phyloP scores from a whole-genome alignment of 2,329 filamentous ascomycete genomes.

The Penicillium expansum region DNA sequence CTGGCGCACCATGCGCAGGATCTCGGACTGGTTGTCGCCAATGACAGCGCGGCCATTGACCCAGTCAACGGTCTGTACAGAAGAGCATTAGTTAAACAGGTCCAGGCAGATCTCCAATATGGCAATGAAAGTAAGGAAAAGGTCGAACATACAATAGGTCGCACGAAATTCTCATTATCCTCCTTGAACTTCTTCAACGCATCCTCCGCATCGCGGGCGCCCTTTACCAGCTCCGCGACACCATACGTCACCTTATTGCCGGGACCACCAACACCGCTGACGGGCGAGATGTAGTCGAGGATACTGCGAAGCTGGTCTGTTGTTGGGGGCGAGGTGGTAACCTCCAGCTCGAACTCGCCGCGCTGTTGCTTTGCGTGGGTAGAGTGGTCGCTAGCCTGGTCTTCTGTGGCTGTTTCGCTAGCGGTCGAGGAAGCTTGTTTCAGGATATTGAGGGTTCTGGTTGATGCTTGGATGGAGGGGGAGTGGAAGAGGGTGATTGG shows the following conservation, averaged over 20 bases:
- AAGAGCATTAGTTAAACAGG: slow-evolving; percentile 20
- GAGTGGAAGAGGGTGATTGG: slow-evolving; percentile 96
- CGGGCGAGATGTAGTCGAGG: slow-evolving; percentile 65
- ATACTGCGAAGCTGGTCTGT: slow-evolving; percentile 79
- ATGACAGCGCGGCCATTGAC: slow-evolving; percentile 77
- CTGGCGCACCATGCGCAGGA: slow-evolving; percentile 72
- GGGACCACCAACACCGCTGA: slow-evolving; percentile 48
- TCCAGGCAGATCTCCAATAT: too few species aligned
- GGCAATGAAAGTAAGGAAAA: neutral
- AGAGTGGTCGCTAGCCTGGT: slow-evolving; percentile 68
- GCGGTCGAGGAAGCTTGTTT: slow-evolving; percentile 76
- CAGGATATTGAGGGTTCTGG: slow-evolving; percentile 70
- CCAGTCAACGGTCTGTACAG: slow-evolving; percentile 73
- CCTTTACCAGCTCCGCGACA: slow-evolving; percentile 65
- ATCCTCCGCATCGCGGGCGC: slow-evolving; percentile 70
- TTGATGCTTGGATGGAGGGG: slow-evolving; percentile 68
- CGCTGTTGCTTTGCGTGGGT: slow-evolving; percentile 59
- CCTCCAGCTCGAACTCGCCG: slow-evolving; percentile 79
- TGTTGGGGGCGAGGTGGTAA: slow-evolving; percentile 78
- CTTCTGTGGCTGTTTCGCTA: slow-evolving; percentile 64
- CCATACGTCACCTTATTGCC: slow-evolving; percentile 63
- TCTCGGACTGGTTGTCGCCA: slow-evolving; percentile 82
- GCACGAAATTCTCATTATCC: slow-evolving; percentile 63
- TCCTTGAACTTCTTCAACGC: slow-evolving; percentile 76
- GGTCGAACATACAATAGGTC: slow-evolving; percentile 66